These are phyloP conservation scores for Podochytrium sp. DNA, from an alignment of 192 early-diverging fungal species.

Conservation along the genomic window DNA sequence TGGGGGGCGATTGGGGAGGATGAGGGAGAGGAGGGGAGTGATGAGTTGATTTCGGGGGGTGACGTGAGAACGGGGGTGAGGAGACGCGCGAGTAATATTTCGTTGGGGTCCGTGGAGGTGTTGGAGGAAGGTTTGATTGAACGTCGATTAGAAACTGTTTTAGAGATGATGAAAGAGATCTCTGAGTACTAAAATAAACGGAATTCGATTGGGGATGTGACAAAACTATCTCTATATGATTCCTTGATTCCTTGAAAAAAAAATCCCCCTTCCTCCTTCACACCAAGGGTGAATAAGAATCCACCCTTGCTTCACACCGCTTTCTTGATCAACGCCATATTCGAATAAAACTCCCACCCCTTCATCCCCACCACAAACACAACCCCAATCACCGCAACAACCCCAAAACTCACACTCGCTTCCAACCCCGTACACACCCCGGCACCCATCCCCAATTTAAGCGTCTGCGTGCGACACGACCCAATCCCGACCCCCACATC, in stretches of 20 bases:
- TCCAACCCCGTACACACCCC: conserved; percentile 24
- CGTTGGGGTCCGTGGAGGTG: conserved; percentile 10
- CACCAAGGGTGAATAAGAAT: neutral
- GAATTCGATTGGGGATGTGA: no score
- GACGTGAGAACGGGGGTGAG: neutral
- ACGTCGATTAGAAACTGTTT: neutral
- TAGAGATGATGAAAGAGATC: neutral
- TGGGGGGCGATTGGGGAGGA: neutral
- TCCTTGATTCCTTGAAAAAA: neutral
- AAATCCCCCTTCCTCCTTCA: neutral
- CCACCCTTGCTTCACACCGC: conserved; percentile 4
- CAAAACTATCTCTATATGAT: neutral
- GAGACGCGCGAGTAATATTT: conserved; percentile 4
- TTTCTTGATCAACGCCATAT: conserved; percentile 3
- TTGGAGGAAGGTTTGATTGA: neutral
- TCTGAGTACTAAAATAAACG: no score
- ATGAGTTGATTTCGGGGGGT: neutral
- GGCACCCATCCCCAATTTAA: neutral
- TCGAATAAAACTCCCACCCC: conserved; percentile 9
- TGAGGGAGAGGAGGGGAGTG: neutral
- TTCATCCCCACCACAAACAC: conserved; percentile 25
- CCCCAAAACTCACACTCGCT: conserved; percentile 18
- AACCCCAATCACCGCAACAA: conserved; percentile 1
- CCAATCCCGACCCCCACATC: conserved; percentile 22
- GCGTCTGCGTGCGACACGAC: neutral